These are phyloP conservation scores for Gossypium armourianum DNA, from an alignment of 441 rosid genomes.

Conservation along the genomic window DNA sequence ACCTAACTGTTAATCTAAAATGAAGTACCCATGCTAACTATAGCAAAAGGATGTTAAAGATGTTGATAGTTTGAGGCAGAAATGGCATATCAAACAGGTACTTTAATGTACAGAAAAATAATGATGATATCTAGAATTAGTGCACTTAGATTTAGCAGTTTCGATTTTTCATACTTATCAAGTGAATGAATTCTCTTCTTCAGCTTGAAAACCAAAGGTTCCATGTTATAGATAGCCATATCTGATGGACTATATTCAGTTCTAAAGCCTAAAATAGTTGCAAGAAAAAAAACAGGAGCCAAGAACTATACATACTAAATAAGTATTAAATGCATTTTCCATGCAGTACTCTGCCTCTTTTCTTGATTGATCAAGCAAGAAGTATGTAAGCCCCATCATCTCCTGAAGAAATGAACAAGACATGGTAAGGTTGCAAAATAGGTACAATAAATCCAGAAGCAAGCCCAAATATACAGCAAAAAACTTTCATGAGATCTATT, in stretches of 20 bases:
- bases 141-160: background rate
- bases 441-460: background rate
- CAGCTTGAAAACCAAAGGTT: slow-evolving; percentile 9
- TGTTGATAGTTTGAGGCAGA: background rate
- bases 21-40: background rate
- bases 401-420: slow-evolving; percentile 46
- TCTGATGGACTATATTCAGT: background rate
- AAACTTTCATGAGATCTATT: background rate
- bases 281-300: slow-evolving; percentile 9
- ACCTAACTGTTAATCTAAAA: background rate
- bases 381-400: slow-evolving; percentile 90
- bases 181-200: background rate
- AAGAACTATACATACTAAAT: slow-evolving; percentile 49
- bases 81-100: background rate
- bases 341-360: slow-evolving; percentile 94
- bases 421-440: slow-evolving; percentile 11
- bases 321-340: slow-evolving; percentile 91
- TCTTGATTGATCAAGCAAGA: slow-evolving; percentile 90
- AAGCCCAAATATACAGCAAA: background rate
- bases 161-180: background rate
- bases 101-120: background rate
- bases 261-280: slow-evolving; percentile 2
- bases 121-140: background rate
- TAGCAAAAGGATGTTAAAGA: background rate
- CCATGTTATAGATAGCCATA: background rate